Conservation (phyloP, 768 basidiomycete genomes). For the Podaxis carcinomalis region DNA sequence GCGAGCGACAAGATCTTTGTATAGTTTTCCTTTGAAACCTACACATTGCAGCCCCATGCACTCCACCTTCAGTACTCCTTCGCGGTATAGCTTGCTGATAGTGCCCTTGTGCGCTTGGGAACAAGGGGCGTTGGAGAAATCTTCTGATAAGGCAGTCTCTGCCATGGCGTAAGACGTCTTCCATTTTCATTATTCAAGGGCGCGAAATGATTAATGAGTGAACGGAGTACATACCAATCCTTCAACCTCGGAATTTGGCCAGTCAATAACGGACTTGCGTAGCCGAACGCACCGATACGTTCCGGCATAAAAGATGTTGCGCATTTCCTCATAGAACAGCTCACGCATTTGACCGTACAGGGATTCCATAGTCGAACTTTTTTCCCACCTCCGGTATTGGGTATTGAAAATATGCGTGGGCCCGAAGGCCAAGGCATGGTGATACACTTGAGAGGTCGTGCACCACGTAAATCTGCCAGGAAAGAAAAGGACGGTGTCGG, state of each 20-base stretch:
- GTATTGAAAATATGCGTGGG: conserved; percentile 1
- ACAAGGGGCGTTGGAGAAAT: background rate
- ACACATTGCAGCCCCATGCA: conserved; percentile 2
- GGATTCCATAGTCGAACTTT: background rate
- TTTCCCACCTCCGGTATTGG: background rate
- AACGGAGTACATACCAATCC: background rate
- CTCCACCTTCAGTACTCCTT: background rate
- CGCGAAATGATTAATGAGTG: background rate
- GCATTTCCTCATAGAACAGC: background rate
- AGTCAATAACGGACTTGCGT: background rate
- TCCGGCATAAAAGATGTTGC: background rate
- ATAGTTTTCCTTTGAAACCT: background rate
- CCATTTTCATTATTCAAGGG: background rate
- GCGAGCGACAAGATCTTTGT: background rate
- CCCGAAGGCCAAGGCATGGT: background rate
- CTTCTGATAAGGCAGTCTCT: background rate
- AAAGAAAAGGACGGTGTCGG: background rate
- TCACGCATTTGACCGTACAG: background rate
- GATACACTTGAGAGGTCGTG: background rate
- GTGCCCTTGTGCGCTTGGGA: background rate
- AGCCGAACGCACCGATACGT: background rate
- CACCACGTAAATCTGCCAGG: background rate
- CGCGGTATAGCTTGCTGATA: conserved; percentile 1
- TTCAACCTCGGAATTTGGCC: background rate
- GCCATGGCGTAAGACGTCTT: background rate